These are phyloP conservation scores for Coleophoma crateriformis DNA, from an alignment of 2,329 filamentous ascomycete genomes.

Conservation along the genomic window DNA sequence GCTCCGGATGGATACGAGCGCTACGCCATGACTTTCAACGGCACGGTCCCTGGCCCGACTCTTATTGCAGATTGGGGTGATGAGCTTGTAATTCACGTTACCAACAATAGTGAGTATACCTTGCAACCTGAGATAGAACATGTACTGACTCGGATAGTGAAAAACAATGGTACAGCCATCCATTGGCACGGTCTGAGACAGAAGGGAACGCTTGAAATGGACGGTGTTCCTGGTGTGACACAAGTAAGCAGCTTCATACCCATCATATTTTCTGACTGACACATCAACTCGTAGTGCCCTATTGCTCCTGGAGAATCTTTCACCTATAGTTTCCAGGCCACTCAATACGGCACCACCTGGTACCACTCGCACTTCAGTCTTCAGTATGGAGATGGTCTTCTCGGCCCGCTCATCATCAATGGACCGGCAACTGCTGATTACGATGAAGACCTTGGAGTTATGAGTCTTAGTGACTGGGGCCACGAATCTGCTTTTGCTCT, in stretches of 20 bases:
- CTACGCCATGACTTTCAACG: constrained; percentile 35
- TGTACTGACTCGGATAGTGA: constrained; percentile 1
- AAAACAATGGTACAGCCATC: constrained; percentile 40
- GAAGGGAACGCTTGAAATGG: constrained; percentile 29
- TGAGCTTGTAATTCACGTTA: constrained; percentile 27
- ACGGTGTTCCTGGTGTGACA: constrained; percentile 40
- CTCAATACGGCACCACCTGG: constrained; percentile 26
- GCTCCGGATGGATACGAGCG: constrained; percentile 38
- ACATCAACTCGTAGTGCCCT: constrained; percentile 40
- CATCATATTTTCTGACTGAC: too few species aligned
- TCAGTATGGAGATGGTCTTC: constrained; percentile 38
- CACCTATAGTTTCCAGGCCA: constrained; percentile 31
- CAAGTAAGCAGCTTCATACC: constrained; percentile 30
- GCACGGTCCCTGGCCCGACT: constrained; percentile 37
- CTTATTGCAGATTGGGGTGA: constrained; percentile 34
- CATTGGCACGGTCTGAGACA: constrained; percentile 47
- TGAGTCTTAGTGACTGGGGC: constrained; percentile 24
- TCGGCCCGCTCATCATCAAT: constrained; percentile 55
- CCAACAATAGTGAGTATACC: constrained; percentile 16
- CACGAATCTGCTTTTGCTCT: constrained; percentile 17
- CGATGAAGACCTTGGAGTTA: constrained; percentile 34
- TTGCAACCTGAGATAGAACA: too few species aligned
- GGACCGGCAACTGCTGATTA: constrained; percentile 54
- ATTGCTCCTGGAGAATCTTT: constrained; percentile 49
- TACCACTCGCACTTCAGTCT: constrained; percentile 23